phyloP scores from a whole-genome alignment of 768 basidiomycete genomes.

The Sporobolomyces phaffii region DNA sequence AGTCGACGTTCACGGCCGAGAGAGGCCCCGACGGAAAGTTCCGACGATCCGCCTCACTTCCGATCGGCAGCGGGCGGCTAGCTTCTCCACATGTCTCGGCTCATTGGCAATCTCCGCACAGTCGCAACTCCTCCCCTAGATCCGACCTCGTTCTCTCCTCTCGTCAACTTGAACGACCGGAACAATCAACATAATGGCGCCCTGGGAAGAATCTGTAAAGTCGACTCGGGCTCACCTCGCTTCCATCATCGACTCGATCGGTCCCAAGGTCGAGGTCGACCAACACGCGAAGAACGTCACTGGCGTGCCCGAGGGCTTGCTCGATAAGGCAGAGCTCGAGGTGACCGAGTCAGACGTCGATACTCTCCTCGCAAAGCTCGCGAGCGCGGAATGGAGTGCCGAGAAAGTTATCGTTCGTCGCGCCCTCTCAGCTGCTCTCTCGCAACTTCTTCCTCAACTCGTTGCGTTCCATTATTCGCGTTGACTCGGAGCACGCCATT shows the following conservation, averaged over 20 bases:
- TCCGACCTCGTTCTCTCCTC: too few species aligned
- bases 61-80: too few species aligned
- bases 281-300: not conserved
- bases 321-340: slow-evolving; percentile 39
- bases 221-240: not conserved
- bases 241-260: not conserved
- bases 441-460: not conserved
- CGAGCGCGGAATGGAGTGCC: not conserved
- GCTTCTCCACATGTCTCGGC: too few species aligned
- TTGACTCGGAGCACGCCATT: too few species aligned
- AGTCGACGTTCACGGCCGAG: too few species aligned
- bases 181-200: not conserved
- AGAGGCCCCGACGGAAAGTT: too few species aligned
- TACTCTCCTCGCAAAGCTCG: not conserved
- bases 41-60: too few species aligned
- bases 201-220: slow-evolving; percentile 6
- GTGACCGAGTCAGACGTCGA: slow-evolving; percentile 46
- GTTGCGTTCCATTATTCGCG: too few species aligned
- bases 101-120: too few species aligned
- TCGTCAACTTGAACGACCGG: not conserved
- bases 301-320: not conserved
- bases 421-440: too few species aligned
- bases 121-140: not conserved
- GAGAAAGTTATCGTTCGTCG: not conserved
- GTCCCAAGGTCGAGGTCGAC: not conserved